Base-by-base conservation (phyloP, 129 eudicot species). In the Helianthus annuus region DNA sequence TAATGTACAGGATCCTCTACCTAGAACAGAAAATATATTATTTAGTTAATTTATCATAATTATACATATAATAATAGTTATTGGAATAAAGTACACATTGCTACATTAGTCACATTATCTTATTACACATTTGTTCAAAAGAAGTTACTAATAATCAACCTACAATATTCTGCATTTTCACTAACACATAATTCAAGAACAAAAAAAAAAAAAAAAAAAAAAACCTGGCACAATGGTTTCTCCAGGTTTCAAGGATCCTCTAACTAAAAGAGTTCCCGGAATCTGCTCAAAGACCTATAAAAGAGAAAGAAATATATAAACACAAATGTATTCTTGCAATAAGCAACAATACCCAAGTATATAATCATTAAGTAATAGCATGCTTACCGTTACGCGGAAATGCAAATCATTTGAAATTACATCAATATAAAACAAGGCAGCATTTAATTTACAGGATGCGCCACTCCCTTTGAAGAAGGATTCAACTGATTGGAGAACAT, bases 201-300 rank as follows among this genome's bases (percentile, higher is more conserved):
- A 11, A 19, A 19, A 19, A 19, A 19, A 19, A 39, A 39, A 29
- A 38, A 9, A 72, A 11, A 39, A 39, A 29, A 22, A 11, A 72
- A 56, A 78, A 90, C 98, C 97, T 94, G 90, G 80, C 39, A 66
- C 54, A 42, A 82, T 73, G 79, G 48, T 79, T 64, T 78, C 86
- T 73, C 70, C 83, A 3, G 74, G 91, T 79, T 85, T 85, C 78
- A 94, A 76, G 61, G 89, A 80, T 81, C 96, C 99, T 74, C 64
- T 90, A 66, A 94, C 88, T 85, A 94, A 78, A 53, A 94, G 96
- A 9, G 99, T 88, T 61, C 99, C 99, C 1, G 97, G 97, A 59
- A 86, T 90, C 77, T 88, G 99, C 91, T 94, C 94, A 78, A 94
- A 94, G 53, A 94, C 96, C 97, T 94, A 79, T 7, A 51, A 53